Conservation (phyloP, 306 rosid species). For the Fragaria iinumae region DNA sequence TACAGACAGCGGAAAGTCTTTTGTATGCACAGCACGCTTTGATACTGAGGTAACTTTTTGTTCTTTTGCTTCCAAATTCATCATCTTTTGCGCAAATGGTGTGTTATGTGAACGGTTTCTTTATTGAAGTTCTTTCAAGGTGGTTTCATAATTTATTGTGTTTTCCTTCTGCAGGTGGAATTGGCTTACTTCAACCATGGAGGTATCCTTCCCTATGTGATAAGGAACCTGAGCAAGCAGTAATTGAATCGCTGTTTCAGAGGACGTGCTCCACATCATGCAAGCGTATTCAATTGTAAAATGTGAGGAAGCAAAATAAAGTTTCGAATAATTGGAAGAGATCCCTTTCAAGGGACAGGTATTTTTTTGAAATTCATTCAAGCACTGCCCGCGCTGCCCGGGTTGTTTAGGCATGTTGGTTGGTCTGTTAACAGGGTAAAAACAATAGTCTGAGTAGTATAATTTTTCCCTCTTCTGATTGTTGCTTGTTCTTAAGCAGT, state of each 20-base stretch:
- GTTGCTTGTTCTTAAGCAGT: slow-evolving; percentile 20
- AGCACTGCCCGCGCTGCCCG: slow-evolving; percentile 19
- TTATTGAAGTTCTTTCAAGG: neutral
- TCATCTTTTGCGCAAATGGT: neutral
- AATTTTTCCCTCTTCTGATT: neutral
- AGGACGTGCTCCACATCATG: slow-evolving; percentile 12
- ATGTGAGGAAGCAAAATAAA: slow-evolving; percentile 34
- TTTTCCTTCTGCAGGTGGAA: slow-evolving; percentile 68
- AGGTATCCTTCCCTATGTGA: slow-evolving; percentile 85
- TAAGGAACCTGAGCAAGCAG: slow-evolving; percentile 65
- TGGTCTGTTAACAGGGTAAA: slow-evolving; percentile 30
- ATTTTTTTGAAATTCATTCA: slow-evolving; percentile 30
- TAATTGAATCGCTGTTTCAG: slow-evolving; percentile 31
- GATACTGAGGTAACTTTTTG: slow-evolving; percentile 67
- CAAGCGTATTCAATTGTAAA: slow-evolving; percentile 26
- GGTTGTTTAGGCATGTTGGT: slow-evolving; percentile 17
- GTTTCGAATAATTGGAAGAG: slow-evolving; percentile 28
- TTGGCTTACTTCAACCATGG: slow-evolving; percentile 80
- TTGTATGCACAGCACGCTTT: slow-evolving; percentile 72
- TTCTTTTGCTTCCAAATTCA: neutral
- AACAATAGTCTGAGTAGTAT: slow-evolving; percentile 13
- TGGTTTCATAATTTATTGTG: neutral
- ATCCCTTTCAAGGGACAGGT: slow-evolving; percentile 33
- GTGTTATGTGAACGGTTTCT: no score
- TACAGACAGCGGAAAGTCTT: slow-evolving; percentile 77